Evolutionary conservation across 2,329 filamentous ascomycete genomes (phyloP).

Genomic region (Westerdykella sp.): DNA sequence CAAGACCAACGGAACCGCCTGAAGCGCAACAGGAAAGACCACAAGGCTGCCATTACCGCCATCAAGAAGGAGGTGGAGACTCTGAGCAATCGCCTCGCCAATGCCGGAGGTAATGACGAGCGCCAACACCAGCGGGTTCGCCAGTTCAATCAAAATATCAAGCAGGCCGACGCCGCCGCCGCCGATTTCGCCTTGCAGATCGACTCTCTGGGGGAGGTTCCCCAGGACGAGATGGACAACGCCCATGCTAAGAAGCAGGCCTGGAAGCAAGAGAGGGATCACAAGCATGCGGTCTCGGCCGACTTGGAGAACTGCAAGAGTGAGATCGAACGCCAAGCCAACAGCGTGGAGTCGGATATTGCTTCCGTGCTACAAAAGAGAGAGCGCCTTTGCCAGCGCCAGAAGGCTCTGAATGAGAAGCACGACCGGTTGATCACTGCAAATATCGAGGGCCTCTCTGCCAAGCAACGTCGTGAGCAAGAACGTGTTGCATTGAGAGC

Average conservation of each 20-base stretch:
- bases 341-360: constrained; percentile 59
- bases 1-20: constrained; percentile 62
- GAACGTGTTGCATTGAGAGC: constrained; percentile 35
- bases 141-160: constrained; percentile 68
- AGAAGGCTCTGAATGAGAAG: constrained; percentile 67
- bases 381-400: constrained; percentile 65
- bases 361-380: constrained; percentile 58
- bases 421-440: constrained; percentile 64
- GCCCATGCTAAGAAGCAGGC: constrained; percentile 54
- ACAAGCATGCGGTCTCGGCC: constrained; percentile 45
- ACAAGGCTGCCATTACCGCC: constrained; percentile 61
- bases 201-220: constrained; percentile 58
- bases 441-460: constrained; percentile 58
- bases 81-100: constrained; percentile 59
- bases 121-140: constrained; percentile 67
- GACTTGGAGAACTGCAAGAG: constrained; percentile 59
- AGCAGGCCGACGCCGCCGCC: constrained; percentile 60
- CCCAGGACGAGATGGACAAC: constrained; percentile 54
- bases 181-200: constrained; percentile 53
- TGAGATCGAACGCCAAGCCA: constrained; percentile 57
- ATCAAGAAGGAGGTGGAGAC: constrained; percentile 69
- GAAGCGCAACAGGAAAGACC: constrained; percentile 67
- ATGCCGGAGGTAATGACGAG: constrained; percentile 66
- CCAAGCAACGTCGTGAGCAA: constrained; percentile 47
- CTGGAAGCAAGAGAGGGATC: constrained; percentile 51